phyloP scores from a whole-genome alignment of 352 stramenopile species.

The Elongisporangium prolatum region DNA sequence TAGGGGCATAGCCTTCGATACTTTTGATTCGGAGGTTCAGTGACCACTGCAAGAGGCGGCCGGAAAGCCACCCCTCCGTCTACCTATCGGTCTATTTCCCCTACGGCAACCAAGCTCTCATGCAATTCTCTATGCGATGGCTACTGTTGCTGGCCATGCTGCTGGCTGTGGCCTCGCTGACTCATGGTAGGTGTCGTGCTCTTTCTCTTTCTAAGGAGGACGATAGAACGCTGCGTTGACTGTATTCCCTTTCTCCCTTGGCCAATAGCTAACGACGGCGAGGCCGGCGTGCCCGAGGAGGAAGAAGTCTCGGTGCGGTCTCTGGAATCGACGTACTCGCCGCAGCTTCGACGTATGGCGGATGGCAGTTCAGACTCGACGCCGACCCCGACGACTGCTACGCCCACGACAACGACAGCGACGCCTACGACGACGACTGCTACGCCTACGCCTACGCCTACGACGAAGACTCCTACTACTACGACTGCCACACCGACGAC shows the following conservation, averaged over 20 bases:
- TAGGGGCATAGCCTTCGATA: not conserved
- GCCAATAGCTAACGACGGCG: not conserved
- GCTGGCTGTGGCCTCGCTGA: not conserved
- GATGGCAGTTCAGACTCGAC: not conserved
- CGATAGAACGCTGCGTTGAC: not conserved
- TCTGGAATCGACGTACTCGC: not conserved
- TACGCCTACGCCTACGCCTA: conserved; percentile 18
- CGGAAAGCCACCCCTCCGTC: conserved; percentile 1
- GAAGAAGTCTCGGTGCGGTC: not conserved
- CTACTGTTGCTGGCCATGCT: not conserved
- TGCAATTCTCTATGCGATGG: not conserved
- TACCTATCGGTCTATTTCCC: conserved; percentile 6
- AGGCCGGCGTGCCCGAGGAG: not conserved
- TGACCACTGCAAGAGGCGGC: conserved; percentile 5
- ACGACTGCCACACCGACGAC: conserved; percentile 10
- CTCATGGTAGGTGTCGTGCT: not conserved
- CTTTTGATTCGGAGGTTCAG: not conserved
- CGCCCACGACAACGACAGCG: conserved; percentile 8
- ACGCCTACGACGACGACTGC: conserved; percentile 12
- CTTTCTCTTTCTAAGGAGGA: not conserved
- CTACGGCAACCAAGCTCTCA: not conserved
- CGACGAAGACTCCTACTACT: conserved; percentile 15
- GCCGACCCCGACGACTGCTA: conserved; percentile 8
- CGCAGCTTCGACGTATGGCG: conserved; percentile 1
- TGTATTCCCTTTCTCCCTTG: not conserved